Conservation (phyloP, 2,329 filamentous ascomycete species). For the Neospermospora avenae region DNA sequence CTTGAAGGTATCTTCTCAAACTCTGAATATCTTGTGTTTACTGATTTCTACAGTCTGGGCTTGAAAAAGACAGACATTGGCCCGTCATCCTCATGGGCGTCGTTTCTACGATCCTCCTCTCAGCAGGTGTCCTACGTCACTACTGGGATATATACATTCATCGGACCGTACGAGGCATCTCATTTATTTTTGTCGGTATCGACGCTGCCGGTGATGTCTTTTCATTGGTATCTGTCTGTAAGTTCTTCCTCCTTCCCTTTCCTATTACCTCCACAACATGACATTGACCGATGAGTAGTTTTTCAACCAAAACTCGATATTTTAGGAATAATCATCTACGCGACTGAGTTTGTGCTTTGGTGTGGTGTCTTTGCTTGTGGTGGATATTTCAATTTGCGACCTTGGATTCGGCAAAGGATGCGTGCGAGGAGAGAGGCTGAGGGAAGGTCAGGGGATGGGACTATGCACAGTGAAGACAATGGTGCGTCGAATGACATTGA, state of each 20-base stretch:
- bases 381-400: slow-evolving; percentile 60
- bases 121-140: slow-evolving; percentile 63
- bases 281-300: slow-evolving; percentile 32
- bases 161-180: slow-evolving; percentile 66
- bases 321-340: slow-evolving; percentile 65
- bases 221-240: slow-evolving; percentile 58
- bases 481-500: slow-evolving; percentile 33
- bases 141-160: slow-evolving; percentile 68
- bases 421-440: slow-evolving; percentile 14
- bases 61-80: slow-evolving; percentile 50
- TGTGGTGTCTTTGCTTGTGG: slow-evolving; percentile 63
- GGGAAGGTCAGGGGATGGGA: not conserved
- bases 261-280: not conserved
- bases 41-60: slow-evolving; percentile 27
- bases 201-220: slow-evolving; percentile 68
- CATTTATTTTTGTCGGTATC: slow-evolving; percentile 68
- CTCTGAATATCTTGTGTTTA: not conserved
- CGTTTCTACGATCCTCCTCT: slow-evolving; percentile 59
- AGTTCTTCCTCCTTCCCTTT: slow-evolving; percentile 16
- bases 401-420: slow-evolving; percentile 48
- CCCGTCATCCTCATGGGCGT: slow-evolving; percentile 65
- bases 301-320: slow-evolving; percentile 58
- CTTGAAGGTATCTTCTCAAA: slow-evolving; percentile 36
- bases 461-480: slow-evolving; percentile 10
- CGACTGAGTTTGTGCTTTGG: slow-evolving; percentile 63